phyloP scores from a whole-genome alignment of 768 basidiomycete genomes.

The Tubosaeta sp. region DNA sequence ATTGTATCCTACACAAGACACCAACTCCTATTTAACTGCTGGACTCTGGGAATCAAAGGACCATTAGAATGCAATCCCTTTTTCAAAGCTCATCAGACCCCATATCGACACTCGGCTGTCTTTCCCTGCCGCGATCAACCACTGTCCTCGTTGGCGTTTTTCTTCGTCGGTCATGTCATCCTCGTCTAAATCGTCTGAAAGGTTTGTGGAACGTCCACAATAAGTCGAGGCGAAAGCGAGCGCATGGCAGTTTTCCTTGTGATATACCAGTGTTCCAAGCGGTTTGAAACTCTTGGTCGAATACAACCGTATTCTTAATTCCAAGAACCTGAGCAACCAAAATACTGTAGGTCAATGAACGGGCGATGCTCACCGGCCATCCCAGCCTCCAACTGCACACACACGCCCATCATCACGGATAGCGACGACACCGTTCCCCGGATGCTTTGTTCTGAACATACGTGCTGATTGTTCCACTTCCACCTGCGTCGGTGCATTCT shows the following conservation, averaged over 20 bases:
- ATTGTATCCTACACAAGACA: constrained; percentile 17
- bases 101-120: constrained; percentile 72
- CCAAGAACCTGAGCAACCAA: neutral
- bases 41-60: neutral
- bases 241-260: constrained; percentile 73
- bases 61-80: neutral
- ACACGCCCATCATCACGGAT: constrained; percentile 73
- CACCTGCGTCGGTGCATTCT: constrained; percentile 7
- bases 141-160: constrained; percentile 44
- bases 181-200: constrained; percentile 32
- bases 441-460: constrained; percentile 60
- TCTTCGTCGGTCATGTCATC: constrained; percentile 49
- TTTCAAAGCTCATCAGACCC: constrained; percentile 29
- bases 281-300: constrained; percentile 76
- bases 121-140: constrained; percentile 64
- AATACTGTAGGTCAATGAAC: neutral
- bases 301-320: constrained; percentile 69
- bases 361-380: constrained; percentile 67
- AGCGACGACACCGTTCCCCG: constrained; percentile 75
- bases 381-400: constrained; percentile 91
- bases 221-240: constrained; percentile 58
- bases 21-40: neutral
- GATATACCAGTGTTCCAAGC: constrained; percentile 80
- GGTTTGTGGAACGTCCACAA: constrained; percentile 9
- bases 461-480: constrained; percentile 25